Evolutionary conservation across 352 stramenopile genomes (phyloP), one percentile per base, ranked within the genome.

Genomic region (Globisporangium viniferum): DNA sequence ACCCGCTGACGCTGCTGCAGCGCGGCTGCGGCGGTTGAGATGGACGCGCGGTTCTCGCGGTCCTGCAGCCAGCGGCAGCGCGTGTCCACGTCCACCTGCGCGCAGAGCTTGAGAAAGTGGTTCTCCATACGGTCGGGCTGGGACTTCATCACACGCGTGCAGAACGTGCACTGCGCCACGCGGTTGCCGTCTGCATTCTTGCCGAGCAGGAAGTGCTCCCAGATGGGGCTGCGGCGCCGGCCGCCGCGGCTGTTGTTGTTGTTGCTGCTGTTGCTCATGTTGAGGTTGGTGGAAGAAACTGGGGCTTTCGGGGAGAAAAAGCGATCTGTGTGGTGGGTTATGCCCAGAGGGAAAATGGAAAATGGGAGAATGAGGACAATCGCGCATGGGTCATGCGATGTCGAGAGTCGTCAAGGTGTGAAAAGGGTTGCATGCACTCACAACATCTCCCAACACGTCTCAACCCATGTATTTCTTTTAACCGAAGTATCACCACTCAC

Each of bases 61-160:
- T 64, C 58, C 24, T 55, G 57, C 57, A 67, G 41, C 66, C 66
- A 71, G 24, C 53, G 59, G 20, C 59, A 20, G 31, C 66, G 66
- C 58, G 48, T 54, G 33, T 56, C 53, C n/a, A 22, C 24, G 53
- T 71, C 66, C n/a, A 62, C 66, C 22, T 62, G 36, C n/a, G 20
- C 22, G 22, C 66, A 71, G 59, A 71, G 58, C 39, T 66, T 66
- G 59, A 71, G 41, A 8, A 71, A 71, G 66, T 71, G 66, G 59
- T 66, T 66, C 58, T 66, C 66, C 66, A 71, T 71, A 49, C 66
- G 66, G 55, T 71, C 66, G 8, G 66, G 66, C 51, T 71, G 66
- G 6, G 66, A 57, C 59, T 71, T 71, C 66, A 71, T 71, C 10
- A 57, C 31, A 59, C 59, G 66, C 59, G 59, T 41, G 29, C 66